Evolutionary conservation across 345 rosid genomes (phyloP).

Genomic region (Turnera subulata): DNA sequence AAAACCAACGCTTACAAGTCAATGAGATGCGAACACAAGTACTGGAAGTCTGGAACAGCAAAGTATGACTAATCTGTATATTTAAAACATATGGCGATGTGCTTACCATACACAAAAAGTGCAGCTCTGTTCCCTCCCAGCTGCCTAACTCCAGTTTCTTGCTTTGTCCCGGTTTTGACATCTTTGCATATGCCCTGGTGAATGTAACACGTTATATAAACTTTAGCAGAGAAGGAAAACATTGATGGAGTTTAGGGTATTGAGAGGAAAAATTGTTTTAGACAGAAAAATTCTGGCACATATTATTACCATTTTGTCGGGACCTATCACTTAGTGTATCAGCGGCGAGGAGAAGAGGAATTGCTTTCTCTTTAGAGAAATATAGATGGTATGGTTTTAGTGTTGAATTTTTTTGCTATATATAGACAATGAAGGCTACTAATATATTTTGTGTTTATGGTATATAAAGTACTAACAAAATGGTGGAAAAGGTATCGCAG

Average conservation of each 20-base stretch:
- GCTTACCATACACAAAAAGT: slow-evolving; percentile 46
- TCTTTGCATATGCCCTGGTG: slow-evolving; percentile 29
- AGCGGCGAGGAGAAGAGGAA: too few relatives aligned
- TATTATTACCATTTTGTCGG: slow-evolving; percentile 25
- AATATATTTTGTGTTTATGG: too few relatives aligned
- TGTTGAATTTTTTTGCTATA: too few relatives aligned
- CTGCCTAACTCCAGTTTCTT: slow-evolving; percentile 9
- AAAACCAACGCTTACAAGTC: not conserved
- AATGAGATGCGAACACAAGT: not conserved
- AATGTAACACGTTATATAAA: too few relatives aligned
- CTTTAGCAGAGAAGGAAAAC: too few relatives aligned
- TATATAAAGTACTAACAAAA: too few relatives aligned
- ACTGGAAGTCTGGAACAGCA: not conserved
- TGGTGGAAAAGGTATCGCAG: not conserved
- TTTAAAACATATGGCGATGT: not conserved
- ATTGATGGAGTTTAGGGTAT: too few relatives aligned
- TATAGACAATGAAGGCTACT: too few relatives aligned
- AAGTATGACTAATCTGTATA: too few relatives aligned
- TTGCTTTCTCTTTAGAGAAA: not conserved
- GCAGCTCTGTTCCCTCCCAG: slow-evolving; percentile 47
- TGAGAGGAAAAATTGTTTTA: too few relatives aligned
- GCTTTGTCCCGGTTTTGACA: slow-evolving; percentile 22
- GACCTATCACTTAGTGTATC: too few relatives aligned
- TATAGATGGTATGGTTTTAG: not conserved
- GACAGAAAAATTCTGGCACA: too few relatives aligned